Conservation (phyloP, 73 alveolate genomes). For the Stentor roeselii region DNA sequence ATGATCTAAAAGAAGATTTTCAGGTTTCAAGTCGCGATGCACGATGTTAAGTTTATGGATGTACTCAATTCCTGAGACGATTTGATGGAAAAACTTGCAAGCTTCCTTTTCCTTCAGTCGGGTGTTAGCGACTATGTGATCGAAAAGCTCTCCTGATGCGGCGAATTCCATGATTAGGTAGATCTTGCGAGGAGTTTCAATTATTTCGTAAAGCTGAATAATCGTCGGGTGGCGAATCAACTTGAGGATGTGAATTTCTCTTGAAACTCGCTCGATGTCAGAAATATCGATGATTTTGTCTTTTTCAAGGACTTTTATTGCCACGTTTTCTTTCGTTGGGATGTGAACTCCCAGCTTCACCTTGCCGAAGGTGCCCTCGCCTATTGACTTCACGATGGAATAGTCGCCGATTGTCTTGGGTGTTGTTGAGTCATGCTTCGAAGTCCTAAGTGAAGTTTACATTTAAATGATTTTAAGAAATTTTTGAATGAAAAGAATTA, state of each 20-base stretch:
- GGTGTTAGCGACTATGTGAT: conserved; percentile 63
- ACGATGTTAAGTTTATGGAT: conserved; percentile 66
- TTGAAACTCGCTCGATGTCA: conserved; percentile 71
- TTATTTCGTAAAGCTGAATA: conserved; percentile 64
- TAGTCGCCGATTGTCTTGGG: conserved; percentile 46
- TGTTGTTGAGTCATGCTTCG: too few relatives aligned
- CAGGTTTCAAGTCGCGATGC: too few relatives aligned
- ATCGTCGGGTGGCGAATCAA: conserved; percentile 72
- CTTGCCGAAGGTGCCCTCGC: conserved; percentile 79
- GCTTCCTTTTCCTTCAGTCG: conserved; percentile 69
- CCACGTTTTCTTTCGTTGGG: conserved; percentile 61
- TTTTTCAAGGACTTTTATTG: conserved; percentile 71
- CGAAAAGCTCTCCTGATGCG: conserved; percentile 75
- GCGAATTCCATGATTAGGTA: conserved; percentile 79
- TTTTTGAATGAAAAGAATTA: too few relatives aligned
- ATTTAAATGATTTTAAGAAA: too few relatives aligned
- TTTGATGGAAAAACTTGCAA: conserved; percentile 72
- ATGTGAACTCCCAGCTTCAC: conserved; percentile 47
- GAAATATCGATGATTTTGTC: conserved; percentile 61
- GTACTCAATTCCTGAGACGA: conserved; percentile 81
- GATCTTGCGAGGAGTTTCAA: conserved; percentile 57
- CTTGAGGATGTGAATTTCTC: conserved; percentile 70
- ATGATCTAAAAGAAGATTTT: conserved; percentile 82
- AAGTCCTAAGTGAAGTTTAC: too few relatives aligned
- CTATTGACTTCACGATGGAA: conserved; percentile 51